Base-by-base conservation (phyloP, 2,329 filamentous ascomycete genomes). In the Neonectria faginata region DNA sequence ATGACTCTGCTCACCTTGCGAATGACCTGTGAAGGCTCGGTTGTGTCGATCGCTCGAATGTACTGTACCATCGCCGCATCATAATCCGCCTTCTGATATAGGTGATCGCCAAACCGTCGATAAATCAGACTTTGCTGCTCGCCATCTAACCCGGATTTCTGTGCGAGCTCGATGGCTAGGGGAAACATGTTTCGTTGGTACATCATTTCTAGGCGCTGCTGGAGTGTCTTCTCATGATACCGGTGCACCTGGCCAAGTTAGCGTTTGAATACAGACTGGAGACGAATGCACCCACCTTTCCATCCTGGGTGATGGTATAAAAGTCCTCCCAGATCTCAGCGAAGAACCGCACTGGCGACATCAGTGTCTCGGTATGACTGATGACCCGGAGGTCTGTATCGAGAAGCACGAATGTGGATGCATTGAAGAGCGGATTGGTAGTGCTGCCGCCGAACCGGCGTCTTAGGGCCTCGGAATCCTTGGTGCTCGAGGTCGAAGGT, bases 1-100 rank as follows among this genome's bases (percentile, higher is more conserved):
- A 1, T 0, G 36, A 1, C 4, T 12, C 5, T 10, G 18, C 72
- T 56, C 75, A 92, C 91, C 83, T 97, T 97, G 72, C 95, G 88
- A 74, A 98, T 97, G 51, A 98, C 93, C 75, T 97, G 95, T 2
- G 95, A 97, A 7, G 95, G 95, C 74, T 98, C 95, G 0, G 95
- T 98, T 64, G 93, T 96, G 75, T 97, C 94, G 64, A 99, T 97
- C 0, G 97, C 95, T 71, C 93, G 92, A 67, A 99, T 89, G 76
- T 99, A 99, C 78, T 98, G 96, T 73, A 97, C 91, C 97, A 99
- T 99, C n/a, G 97, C 94, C 7, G 92, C 96, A 75, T 99, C 96
- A 75, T 95, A 99, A 75, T 97, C 94, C 5, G 92, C 93, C 74
- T 97, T 97, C 69, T 97, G 93, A 74, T 99, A 98, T 3, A 98